Percentiles rank a stretch among this genome's conserved stretches.
phyloP scores from a whole-genome alignment of 2,329 filamentous ascomycete species.

The Neonectria sp. region DNA sequence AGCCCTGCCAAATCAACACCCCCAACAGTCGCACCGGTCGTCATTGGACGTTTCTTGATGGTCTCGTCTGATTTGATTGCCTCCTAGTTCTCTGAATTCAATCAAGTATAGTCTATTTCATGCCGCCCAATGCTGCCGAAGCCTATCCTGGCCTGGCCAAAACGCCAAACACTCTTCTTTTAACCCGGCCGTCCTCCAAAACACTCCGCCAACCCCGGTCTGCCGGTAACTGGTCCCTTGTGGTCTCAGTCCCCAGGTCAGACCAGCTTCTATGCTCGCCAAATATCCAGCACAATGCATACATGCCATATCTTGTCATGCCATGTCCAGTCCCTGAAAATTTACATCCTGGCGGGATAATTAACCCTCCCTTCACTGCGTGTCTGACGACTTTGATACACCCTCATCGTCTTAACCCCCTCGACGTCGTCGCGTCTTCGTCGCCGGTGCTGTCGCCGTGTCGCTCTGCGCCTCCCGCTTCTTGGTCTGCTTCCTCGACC shows the following conservation, averaged over 20 bases:
- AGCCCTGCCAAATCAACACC: no score
- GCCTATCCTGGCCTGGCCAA: constrained; percentile 30
- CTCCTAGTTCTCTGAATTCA: constrained; percentile 24
- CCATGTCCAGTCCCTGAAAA: constrained; percentile 16
- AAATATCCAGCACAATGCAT: constrained; percentile 22
- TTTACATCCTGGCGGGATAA: constrained; percentile 16
- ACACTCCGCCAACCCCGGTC: constrained; percentile 11
- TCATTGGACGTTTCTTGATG: background rate
- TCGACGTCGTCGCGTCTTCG: constrained; percentile 51
- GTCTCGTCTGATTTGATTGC: background rate
- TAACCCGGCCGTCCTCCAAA: constrained; percentile 33
- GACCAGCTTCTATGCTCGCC: constrained; percentile 23
- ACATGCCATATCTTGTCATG: constrained; percentile 17
- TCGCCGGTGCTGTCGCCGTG: constrained; percentile 43
- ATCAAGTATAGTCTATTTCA: constrained; percentile 39
- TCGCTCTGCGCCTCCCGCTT: constrained; percentile 64
- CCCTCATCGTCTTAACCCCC: background rate
- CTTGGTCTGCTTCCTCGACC: constrained; percentile 65
- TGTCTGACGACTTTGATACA: background rate
- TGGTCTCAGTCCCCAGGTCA: background rate
- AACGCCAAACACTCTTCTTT: constrained; percentile 44
- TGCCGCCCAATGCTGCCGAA: constrained; percentile 36
- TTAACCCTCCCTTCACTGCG: background rate
- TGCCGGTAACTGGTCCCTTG: background rate
- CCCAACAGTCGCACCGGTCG: background rate